Evolutionary conservation across 306 rosid genomes (phyloP).

Genomic region (Vigna angularis): DNA sequence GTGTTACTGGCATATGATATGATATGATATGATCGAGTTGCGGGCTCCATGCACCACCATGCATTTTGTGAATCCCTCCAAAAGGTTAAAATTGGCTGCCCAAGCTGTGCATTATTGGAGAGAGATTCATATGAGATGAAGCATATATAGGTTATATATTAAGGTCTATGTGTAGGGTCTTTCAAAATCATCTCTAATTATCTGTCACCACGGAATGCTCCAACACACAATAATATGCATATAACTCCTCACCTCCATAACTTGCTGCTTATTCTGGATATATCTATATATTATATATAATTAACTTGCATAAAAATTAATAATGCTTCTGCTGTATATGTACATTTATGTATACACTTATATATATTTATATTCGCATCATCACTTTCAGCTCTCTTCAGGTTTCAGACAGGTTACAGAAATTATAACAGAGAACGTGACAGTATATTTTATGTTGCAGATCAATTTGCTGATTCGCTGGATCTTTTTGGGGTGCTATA

Average conservation of each 20-base stretch:
- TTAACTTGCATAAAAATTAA: neutral
- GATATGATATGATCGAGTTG: conserved; percentile 38
- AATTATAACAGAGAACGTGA: conserved; percentile 1
- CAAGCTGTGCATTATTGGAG: conserved; percentile 56
- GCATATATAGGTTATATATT: neutral
- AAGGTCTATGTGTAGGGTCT: conserved; percentile 36
- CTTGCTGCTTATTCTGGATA: neutral
- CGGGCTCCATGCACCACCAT: conserved; percentile 54
- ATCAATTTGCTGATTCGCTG: neutral
- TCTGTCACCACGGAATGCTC: conserved; percentile 35
- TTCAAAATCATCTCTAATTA: conserved; percentile 32
- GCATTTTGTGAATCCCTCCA: conserved; percentile 57
- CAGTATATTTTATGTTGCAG: neutral
- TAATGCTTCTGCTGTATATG: neutral
- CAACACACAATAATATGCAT: neutral
- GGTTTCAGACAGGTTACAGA: neutral
- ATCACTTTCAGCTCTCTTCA: neutral
- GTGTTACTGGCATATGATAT: conserved; percentile 30
- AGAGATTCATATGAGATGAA: conserved; percentile 35
- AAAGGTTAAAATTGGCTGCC: conserved; percentile 58
- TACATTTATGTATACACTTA: neutral
- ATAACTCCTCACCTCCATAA: conserved; percentile 16
- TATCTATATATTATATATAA: neutral
- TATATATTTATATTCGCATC: neutral
- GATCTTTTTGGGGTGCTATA: neutral